These are phyloP conservation scores for Leccinum longicurvipes DNA, from an alignment of 768 basidiomycete genomes.

Conservation along the genomic window DNA sequence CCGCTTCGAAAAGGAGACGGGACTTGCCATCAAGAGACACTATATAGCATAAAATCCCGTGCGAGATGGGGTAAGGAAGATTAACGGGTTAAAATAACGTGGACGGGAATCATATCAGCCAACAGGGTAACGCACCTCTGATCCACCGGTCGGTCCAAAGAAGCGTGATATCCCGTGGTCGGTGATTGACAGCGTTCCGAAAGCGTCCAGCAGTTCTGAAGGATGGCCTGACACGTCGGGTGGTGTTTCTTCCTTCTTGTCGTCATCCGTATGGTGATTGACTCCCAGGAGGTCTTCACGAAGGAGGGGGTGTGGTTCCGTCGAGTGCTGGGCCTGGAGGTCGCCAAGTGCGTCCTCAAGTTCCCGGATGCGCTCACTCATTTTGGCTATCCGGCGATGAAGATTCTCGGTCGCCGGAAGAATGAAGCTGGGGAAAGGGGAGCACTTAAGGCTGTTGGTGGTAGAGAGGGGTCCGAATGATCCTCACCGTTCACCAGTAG, in stretches of 20 bases:
- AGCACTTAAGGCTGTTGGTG: slow-evolving; percentile 9
- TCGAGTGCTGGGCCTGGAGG: slow-evolving; percentile 48
- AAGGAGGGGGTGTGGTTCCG: slow-evolving; percentile 58
- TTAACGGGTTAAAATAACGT: background rate
- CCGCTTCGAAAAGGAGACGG: slow-evolving; percentile 1
- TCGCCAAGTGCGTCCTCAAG: slow-evolving; percentile 59
- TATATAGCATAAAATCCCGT: slow-evolving; percentile 7
- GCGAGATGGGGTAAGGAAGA: background rate
- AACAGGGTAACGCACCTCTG: slow-evolving; percentile 47
- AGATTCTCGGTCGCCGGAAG: slow-evolving; percentile 66
- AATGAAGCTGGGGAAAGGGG: slow-evolving; percentile 41
- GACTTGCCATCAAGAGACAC: slow-evolving; percentile 35
- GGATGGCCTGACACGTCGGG: slow-evolving; percentile 28
- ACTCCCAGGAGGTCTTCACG: slow-evolving; percentile 45
- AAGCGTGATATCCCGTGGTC: slow-evolving; percentile 60
- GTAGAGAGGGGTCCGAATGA: background rate
- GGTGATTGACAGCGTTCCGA: slow-evolving; percentile 59
- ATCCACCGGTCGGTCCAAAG: slow-evolving; percentile 65
- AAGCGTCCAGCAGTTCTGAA: slow-evolving; percentile 50
- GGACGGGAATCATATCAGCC: slow-evolving; percentile 7
- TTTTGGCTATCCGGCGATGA: slow-evolving; percentile 51
- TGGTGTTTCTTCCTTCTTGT: slow-evolving; percentile 7
- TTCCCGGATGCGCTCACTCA: slow-evolving; percentile 52
- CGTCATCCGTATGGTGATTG: slow-evolving; percentile 30
- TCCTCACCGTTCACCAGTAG: slow-evolving; percentile 67